These are phyloP conservation scores for Lithohypha guttulata DNA, from an alignment of 2,329 filamentous ascomycete genomes.

Conservation along the genomic window DNA sequence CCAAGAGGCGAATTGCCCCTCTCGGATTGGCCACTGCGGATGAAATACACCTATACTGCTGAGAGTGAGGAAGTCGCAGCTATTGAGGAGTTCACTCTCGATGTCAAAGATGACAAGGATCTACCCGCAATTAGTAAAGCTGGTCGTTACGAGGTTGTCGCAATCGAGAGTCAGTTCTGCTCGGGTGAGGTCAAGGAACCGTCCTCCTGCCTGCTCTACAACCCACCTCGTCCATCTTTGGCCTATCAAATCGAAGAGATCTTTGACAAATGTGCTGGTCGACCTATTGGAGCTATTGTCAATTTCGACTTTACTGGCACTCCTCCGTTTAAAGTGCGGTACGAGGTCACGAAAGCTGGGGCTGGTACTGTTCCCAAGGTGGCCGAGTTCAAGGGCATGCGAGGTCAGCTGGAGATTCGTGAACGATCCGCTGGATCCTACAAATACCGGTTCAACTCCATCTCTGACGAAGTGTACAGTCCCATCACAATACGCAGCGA, in stretches of 20 bases:
- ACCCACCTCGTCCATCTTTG: constrained; percentile 77
- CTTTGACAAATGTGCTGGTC: constrained; percentile 88
- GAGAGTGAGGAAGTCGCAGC: constrained; percentile 58
- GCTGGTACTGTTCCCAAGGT: constrained; percentile 41
- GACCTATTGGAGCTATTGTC: constrained; percentile 79
- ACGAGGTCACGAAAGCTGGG: constrained; percentile 57
- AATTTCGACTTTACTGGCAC: constrained; percentile 85
- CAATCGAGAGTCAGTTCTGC: constrained; percentile 70
- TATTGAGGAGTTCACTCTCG: constrained; percentile 46
- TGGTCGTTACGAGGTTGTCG: constrained; percentile 76
- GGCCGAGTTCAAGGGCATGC: constrained; percentile 56
- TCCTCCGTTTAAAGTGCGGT: constrained; percentile 76
- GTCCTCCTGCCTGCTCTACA: constrained; percentile 82
- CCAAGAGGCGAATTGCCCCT: constrained; percentile 52
- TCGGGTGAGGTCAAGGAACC: constrained; percentile 84
- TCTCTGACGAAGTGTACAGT: constrained; percentile 74
- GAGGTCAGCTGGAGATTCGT: constrained; percentile 74
- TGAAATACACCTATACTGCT: constrained; percentile 75
- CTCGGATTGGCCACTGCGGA: constrained; percentile 55
- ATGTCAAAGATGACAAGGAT: constrained; percentile 22
- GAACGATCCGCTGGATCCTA: constrained; percentile 75
- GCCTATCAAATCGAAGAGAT: constrained; percentile 67
- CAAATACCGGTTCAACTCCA: constrained; percentile 70
- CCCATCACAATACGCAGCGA: constrained; percentile 44
- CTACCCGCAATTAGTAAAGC: constrained; percentile 58